Evolutionary conservation across 176 grass and related monocot genomes (phyloP).

Genomic region (Zoysia pacifica): DNA sequence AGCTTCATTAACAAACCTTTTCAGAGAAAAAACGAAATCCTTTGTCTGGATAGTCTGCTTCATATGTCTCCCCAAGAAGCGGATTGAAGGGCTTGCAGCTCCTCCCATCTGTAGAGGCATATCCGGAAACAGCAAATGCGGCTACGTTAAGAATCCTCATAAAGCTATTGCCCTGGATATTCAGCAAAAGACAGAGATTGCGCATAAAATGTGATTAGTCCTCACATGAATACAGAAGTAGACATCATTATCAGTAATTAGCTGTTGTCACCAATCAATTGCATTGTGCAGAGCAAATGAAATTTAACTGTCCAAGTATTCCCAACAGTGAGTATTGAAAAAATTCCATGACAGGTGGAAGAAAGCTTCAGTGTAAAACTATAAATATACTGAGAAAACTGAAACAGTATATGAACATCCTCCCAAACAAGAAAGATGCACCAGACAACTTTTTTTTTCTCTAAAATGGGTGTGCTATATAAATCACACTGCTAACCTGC

Average conservation of each 20-base stretch:
- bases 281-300: neutral
- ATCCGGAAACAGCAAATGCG: conserved; percentile 99
- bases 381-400: neutral
- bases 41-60: conserved; percentile 97
- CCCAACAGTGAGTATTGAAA: neutral
- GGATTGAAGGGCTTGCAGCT: conserved; percentile 99
- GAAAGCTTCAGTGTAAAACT: neutral
- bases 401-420: neutral
- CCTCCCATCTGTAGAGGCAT: conserved; percentile 95
- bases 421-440: neutral
- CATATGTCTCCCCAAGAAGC: conserved; percentile 93
- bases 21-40: conserved; percentile 98
- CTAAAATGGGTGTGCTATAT: neutral
- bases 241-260: conserved; percentile 19
- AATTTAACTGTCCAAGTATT: neutral
- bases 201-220: neutral
- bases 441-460: neutral
- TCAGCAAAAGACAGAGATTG: conserved; percentile 15
- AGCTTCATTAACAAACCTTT: conserved; percentile 59
- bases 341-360: neutral
- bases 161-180: conserved; percentile 73
- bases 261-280: neutral
- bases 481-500: neutral
- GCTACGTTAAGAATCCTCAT: conserved; percentile 95
- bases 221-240: neutral